Evolutionary conservation across 768 basidiomycete species (phyloP).

Genomic region (Suillus fuscotomentosus): DNA sequence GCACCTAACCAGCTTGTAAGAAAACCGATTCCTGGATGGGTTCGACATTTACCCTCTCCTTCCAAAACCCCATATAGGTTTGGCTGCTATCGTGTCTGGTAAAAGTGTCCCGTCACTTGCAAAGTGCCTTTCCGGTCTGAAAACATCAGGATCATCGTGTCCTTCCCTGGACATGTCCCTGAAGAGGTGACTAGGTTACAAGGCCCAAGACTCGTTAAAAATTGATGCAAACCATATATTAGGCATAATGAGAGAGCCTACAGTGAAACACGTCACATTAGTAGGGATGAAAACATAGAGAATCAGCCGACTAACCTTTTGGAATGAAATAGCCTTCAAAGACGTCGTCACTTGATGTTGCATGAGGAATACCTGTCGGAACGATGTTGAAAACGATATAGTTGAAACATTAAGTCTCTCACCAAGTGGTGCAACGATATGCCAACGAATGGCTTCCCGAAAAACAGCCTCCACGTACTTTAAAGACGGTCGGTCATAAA

Average conservation of each 20-base stretch:
- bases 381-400: background rate
- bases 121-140: constrained; percentile 27
- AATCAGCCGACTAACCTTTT: constrained; percentile 24
- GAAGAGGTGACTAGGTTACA: background rate
- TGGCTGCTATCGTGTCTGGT: constrained; percentile 27
- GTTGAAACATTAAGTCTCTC: constrained; percentile 2
- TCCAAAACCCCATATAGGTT: constrained; percentile 29
- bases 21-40: background rate
- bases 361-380: constrained; percentile 24
- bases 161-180: constrained; percentile 33
- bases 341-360: constrained; percentile 37
- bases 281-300: constrained; percentile 3
- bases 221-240: constrained; percentile 26
- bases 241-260: constrained; percentile 20
- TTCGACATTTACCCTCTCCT: constrained; percentile 17
- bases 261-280: background rate
- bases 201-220: background rate
- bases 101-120: constrained; percentile 20
- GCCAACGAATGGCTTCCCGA: constrained; percentile 34
- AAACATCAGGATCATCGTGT: constrained; percentile 25
- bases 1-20: constrained; percentile 9
- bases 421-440: constrained; percentile 29
- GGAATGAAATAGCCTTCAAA: constrained; percentile 43
- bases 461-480: constrained; percentile 30
- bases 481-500: constrained; percentile 21